phyloP scores from a whole-genome alignment of 768 basidiomycete species.

The Antrodiella citrinella region DNA sequence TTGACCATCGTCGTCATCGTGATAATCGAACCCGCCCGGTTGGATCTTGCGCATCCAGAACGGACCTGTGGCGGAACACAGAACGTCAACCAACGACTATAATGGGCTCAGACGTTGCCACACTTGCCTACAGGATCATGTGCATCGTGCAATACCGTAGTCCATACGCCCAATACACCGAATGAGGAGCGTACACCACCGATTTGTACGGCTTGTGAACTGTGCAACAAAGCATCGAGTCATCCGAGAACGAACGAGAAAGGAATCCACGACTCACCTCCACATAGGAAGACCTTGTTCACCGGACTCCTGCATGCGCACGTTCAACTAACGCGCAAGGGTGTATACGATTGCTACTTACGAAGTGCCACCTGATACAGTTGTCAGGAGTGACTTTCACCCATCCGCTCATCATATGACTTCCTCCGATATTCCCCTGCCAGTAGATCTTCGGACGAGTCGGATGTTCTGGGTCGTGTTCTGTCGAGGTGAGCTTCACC shows the following conservation, averaged over 20 bases:
- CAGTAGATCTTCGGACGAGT: slow-evolving; percentile 47
- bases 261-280: slow-evolving; percentile 9
- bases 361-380: slow-evolving; percentile 57
- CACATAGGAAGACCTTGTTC: slow-evolving; percentile 27
- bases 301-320: slow-evolving; percentile 5
- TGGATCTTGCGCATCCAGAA: slow-evolving; percentile 22
- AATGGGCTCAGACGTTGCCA: background rate
- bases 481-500: slow-evolving; percentile 33
- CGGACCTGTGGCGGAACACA: slow-evolving; percentile 17
- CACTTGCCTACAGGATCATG: slow-evolving; percentile 40
- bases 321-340: too few relatives aligned
- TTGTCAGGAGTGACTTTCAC: slow-evolving; percentile 51
- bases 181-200: slow-evolving; percentile 51
- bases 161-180: slow-evolving; percentile 51
- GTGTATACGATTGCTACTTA: slow-evolving; percentile 23
- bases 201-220: slow-evolving; percentile 55
- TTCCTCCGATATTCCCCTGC: slow-evolving; percentile 40
- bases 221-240: slow-evolving; percentile 20
- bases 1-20: too few relatives aligned
- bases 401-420: slow-evolving; percentile 40
- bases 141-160: slow-evolving; percentile 37
- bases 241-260: background rate
- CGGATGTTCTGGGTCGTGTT: slow-evolving; percentile 39
- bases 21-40: background rate
- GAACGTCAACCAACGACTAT: slow-evolving; percentile 1